Evolutionary conservation across 2,329 filamentous ascomycete species (phyloP).

Genomic region (Pseudogymnoascus pannorum): DNA sequence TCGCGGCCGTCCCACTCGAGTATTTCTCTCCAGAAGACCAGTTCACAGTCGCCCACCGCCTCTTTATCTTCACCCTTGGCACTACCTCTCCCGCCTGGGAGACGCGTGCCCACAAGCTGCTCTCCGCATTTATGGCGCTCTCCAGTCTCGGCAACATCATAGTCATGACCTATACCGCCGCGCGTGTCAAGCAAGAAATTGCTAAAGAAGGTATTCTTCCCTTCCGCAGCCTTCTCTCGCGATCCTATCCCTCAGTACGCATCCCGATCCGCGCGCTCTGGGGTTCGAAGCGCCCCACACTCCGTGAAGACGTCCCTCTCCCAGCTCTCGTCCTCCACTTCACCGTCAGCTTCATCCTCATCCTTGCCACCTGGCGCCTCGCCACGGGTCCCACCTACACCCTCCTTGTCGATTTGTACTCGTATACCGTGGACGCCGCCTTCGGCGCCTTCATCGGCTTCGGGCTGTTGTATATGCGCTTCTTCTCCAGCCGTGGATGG

Average conservation of each 20-base stretch:
- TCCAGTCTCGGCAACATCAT: constrained; percentile 50
- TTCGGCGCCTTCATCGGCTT: constrained; percentile 28
- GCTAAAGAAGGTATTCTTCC: constrained; percentile 51
- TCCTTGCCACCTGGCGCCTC: constrained; percentile 15
- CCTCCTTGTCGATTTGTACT: constrained; percentile 31
- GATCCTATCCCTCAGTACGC: constrained; percentile 6
- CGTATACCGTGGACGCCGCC: constrained; percentile 33
- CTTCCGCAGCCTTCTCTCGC: constrained; percentile 41
- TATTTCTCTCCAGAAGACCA: constrained; percentile 18
- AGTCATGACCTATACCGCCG: constrained; percentile 48
- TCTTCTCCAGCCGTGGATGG: constrained; percentile 10
- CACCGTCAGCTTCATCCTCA: neutral
- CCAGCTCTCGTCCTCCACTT: constrained; percentile 20
- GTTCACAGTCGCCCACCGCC: constrained; percentile 27
- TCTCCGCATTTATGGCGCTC: constrained; percentile 45
- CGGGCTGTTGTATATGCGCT: constrained; percentile 29
- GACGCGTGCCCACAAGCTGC: constrained; percentile 28
- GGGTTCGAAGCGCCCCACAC: constrained; percentile 24
- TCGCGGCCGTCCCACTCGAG: constrained; percentile 33
- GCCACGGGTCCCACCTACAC: constrained; percentile 25
- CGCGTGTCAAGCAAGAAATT: constrained; percentile 52
- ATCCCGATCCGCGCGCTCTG: constrained; percentile 17
- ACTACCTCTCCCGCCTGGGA: constrained; percentile 23
- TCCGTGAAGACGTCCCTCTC: constrained; percentile 26
- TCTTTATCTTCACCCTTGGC: constrained; percentile 31